Base-by-base conservation (phyloP, 2,329 filamentous ascomycete species). In the Peltaster fructicola region DNA sequence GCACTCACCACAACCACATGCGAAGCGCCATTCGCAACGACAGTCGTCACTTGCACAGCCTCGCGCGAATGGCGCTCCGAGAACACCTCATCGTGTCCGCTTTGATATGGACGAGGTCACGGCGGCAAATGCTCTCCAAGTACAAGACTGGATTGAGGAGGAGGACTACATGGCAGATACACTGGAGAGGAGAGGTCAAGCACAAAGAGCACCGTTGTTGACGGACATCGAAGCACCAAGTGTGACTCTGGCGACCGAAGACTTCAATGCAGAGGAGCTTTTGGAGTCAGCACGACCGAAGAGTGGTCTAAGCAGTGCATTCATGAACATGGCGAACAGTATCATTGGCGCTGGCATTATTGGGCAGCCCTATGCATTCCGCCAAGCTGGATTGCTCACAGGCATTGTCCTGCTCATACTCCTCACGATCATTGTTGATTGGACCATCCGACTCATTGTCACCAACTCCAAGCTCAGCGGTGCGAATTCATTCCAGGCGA, bases 291-390 rank as follows among this genome's bases (percentile, higher is more conserved):
- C 66, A 11, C 65, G 84, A 29, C 82, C 85, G 22, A 85, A 85
- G 54, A 91, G 80, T 30, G 76, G 77, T 4, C 64, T 95, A 54
- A 63, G 67, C 33, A 80, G 76, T 47, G 85, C 88, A 3, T 95
- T 98, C 40, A 92, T 95, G 82, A 98, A 98, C 55, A 98, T 98
- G 88, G 85, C 88, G 34, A 98, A 98, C 57, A 90, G 79, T 41
- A 98, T 98, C 49, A 93, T 98, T 33, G 70, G 70, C 15, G 70
- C 70, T 15, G 70, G 70, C 3, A 74, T 75, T 31, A 74, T 75
- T 39, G 70, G 61, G 14, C 88, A 98, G 54, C 84, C 88, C 8
- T 98, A 95, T 53, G 88, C 88, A n/a, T 75, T 98, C 46, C 71
- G 70, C 30, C 84, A 95, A 56, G 88, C 88, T 6, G 88, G 88